Evolutionary conservation across 208 protist species (phyloP).

Genomic region (Leishmania major): DNA sequence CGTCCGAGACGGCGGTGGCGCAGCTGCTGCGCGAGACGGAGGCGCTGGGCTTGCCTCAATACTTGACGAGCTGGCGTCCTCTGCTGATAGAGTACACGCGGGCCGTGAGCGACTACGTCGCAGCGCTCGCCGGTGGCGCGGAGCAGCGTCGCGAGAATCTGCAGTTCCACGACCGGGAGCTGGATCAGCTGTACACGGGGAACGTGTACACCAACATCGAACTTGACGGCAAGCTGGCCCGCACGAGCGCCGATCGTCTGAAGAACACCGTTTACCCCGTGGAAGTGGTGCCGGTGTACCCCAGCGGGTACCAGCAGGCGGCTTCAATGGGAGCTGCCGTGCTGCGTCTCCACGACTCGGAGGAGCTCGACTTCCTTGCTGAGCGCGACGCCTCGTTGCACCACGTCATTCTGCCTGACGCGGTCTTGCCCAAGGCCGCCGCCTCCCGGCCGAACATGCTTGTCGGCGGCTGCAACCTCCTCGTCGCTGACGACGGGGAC

Average conservation of each 20-base stretch:
- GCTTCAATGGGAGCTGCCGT: conserved; percentile 24
- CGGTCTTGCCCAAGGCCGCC: conserved; percentile 35
- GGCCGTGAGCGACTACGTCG: conserved; percentile 32
- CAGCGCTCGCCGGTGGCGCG: conserved; percentile 37
- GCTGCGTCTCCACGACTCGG: conserved; percentile 20
- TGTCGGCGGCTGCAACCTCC: conserved; percentile 65
- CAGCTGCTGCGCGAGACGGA: conserved; percentile 29
- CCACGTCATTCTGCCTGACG: conserved; percentile 69
- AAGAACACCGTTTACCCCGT: conserved; percentile 69
- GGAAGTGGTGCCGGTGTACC: conserved; percentile 76
- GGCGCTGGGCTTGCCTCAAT: conserved; percentile 25
- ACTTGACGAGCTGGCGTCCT: conserved; percentile 15
- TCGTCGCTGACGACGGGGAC: conserved; percentile 57
- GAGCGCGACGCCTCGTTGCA: conserved; percentile 54
- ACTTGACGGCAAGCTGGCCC: conserved; percentile 43
- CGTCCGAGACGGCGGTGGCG: conserved; percentile 16
- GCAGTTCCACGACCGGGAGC: conserved; percentile 61
- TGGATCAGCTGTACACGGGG: conserved; percentile 50
- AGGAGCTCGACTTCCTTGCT: conserved; percentile 49
- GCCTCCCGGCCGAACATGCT: conserved; percentile 62
- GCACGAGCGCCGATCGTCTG: conserved; percentile 39
- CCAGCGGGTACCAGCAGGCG: conserved; percentile 45
- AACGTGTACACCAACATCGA: conserved; percentile 57
- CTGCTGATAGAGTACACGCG: conserved; percentile 44
- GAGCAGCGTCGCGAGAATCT: conserved; percentile 57